Evolutionary conservation across 169 alveolate genomes (phyloP).

Genomic region (Plasmodium coatneyi): DNA sequence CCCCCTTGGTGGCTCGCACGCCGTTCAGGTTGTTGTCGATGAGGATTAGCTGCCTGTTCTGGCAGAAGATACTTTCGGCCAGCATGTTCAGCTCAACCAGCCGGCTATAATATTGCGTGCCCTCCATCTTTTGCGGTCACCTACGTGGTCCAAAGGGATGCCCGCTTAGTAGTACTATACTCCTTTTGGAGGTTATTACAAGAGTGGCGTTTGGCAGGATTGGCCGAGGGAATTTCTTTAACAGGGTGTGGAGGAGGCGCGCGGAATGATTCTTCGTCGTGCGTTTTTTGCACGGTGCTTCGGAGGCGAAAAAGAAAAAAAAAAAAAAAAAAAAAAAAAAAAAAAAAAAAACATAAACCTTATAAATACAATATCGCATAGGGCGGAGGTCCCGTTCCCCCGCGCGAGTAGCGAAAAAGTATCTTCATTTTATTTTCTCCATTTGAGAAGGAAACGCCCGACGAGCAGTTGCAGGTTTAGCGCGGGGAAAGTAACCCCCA

Average conservation of each 20-base stretch:
- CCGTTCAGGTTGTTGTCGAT: constrained; percentile 67
- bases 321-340: too few relatives aligned
- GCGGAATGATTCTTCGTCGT: not conserved
- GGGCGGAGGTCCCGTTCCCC: not conserved
- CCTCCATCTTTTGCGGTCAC: constrained; percentile 11
- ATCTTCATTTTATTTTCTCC: not conserved
- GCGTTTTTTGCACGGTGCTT: not conserved
- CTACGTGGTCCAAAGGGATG: not conserved
- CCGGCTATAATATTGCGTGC: constrained; percentile 53
- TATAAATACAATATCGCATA: not conserved
- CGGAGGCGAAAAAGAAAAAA: not conserved
- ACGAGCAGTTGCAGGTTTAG: too few relatives aligned
- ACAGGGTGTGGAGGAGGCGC: not conserved
- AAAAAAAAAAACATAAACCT: too few relatives aligned
- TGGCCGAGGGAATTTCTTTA: not conserved
- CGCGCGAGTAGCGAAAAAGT: not conserved
- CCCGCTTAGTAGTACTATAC: not conserved
- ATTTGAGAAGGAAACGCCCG: too few relatives aligned
- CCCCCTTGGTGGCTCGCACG: constrained; percentile 40
- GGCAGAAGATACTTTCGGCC: constrained; percentile 60
- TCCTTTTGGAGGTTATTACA: not conserved
- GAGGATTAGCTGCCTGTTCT: constrained; percentile 26
- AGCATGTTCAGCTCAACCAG: constrained; percentile 42
- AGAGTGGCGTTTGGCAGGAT: not conserved
- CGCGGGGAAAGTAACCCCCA: too few relatives aligned